Conservation (phyloP, 73 alveolate genomes). For the Paramecium pentaurelia region DNA sequence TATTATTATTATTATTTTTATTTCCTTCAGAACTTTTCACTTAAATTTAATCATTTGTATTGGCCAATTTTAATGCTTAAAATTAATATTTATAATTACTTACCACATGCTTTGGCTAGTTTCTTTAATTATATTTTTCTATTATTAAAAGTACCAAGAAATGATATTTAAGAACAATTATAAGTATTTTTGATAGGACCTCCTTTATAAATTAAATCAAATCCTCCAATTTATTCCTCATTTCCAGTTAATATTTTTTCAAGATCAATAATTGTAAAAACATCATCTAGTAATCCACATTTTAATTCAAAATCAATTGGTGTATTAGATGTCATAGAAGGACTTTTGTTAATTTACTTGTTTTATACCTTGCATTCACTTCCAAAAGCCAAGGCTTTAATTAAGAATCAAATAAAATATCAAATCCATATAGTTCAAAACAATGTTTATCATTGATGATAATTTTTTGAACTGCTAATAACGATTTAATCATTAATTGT, state of each 20-base stretch:
- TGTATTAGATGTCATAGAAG: constrained; percentile 98
- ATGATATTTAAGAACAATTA: constrained; percentile 84
- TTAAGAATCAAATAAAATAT: constrained; percentile 95
- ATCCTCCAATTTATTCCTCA: constrained; percentile 99
- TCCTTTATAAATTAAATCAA: constrained; percentile 97
- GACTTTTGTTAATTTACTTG: constrained; percentile 63
- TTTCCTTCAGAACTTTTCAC: neutral
- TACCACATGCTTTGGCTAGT: constrained; percentile 82
- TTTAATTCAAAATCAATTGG: constrained; percentile 96
- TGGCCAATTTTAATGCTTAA: constrained; percentile 93
- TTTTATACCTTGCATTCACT: constrained; percentile 62
- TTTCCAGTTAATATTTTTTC: constrained; percentile 97
- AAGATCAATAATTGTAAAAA: constrained; percentile 84
- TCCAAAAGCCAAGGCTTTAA: constrained; percentile 99
- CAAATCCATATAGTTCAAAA: constrained; percentile 99
- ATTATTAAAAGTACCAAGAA: constrained; percentile 94
- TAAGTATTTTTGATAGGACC: constrained; percentile 79
- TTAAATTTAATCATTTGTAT: neutral
- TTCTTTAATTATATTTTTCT: constrained; percentile 91
- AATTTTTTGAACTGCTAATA: constrained; percentile 89
- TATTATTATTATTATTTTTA: neutral
- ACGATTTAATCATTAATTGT: constrained; percentile 83
- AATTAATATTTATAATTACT: neutral
- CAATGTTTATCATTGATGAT: constrained; percentile 99
- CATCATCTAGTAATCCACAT: constrained; percentile 97